Conservation (phyloP, 2,329 filamentous ascomycete genomes). For the Spiromastix sp. region DNA sequence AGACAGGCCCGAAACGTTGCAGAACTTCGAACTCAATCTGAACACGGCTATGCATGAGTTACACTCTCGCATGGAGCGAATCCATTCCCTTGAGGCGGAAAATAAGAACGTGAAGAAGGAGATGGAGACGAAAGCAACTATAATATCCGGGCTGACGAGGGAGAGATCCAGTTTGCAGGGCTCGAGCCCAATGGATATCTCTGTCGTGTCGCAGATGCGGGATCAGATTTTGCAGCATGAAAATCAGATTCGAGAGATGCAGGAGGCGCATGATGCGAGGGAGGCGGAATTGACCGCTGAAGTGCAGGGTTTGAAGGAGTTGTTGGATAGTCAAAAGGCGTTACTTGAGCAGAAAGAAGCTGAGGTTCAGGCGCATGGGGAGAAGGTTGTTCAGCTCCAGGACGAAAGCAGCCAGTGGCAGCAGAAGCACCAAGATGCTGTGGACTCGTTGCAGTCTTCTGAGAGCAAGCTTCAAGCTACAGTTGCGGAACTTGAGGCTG, state of each 20-base stretch:
- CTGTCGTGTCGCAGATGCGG: conserved; percentile 74
- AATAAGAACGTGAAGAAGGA: conserved; percentile 78
- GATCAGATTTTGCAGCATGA: conserved; percentile 84
- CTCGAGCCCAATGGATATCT: conserved; percentile 77
- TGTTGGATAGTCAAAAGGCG: conserved; percentile 32
- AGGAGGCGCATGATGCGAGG: conserved; percentile 59
- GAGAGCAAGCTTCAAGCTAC: conserved; percentile 63
- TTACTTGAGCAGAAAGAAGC: conserved; percentile 14
- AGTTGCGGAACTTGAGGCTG: conserved; percentile 60
- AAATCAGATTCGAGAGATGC: conserved; percentile 63
- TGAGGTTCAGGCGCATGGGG: conserved; percentile 30
- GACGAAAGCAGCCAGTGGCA: conserved; percentile 66
- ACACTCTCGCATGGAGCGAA: conserved; percentile 73
- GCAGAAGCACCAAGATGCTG: conserved; percentile 57
- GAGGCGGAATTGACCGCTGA: conserved; percentile 67
- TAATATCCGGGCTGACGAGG: conserved; percentile 86
- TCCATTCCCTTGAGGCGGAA: conserved; percentile 80
- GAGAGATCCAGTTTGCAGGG: conserved; percentile 83
- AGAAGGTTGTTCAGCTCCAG: conserved; percentile 56
- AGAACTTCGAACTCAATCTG: conserved; percentile 85
- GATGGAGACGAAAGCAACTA: conserved; percentile 92
- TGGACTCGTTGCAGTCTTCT: conserved; percentile 59
- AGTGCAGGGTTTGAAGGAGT: conserved; percentile 55
- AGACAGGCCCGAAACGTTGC: conserved; percentile 68
- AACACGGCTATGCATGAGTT: conserved; percentile 90